Conservation (phyloP, 129 eudicot genomes). For the carrot (Daucus carota) region DH1_v3.0 NC_030384.2:42131501-42132000, state of each 20-base stretch:
- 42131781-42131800: background rate
- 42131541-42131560: slow-evolving; percentile 87
- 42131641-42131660: slow-evolving; percentile 58
- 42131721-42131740: background rate
- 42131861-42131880: background rate
- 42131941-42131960: slow-evolving; percentile 78
- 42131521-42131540: slow-evolving; percentile 88
- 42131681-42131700: slow-evolving; percentile 59
- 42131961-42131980: slow-evolving; percentile 62
- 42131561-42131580: slow-evolving; percentile 60
- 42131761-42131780: background rate
- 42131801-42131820: background rate
- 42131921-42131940: slow-evolving; percentile 1
- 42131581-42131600: slow-evolving; percentile 84
- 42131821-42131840: background rate
- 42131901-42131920: background rate
- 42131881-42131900: background rate
- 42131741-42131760: background rate
- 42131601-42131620: slow-evolving; percentile 75
- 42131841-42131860: background rate
- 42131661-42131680: slow-evolving; percentile 71
- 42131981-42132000: slow-evolving; percentile 72
- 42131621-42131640: slow-evolving; percentile 98
- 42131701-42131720: slow-evolving; percentile 62
- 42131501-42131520: slow-evolving; percentile 75